Base-by-base conservation (phyloP, 345 rosid species). In the Punica granatum region DNA sequence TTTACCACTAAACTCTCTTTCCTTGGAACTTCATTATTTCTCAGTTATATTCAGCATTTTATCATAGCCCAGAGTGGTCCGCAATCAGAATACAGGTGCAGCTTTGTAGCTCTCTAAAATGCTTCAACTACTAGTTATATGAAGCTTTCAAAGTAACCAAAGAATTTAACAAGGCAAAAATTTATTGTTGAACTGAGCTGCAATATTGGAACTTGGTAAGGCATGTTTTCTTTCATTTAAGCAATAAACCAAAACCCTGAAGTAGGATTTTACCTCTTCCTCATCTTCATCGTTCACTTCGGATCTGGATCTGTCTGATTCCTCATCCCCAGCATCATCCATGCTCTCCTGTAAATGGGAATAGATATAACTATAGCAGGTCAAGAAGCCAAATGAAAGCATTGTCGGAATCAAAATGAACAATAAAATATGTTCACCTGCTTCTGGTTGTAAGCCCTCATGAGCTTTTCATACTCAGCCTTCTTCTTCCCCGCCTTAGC, bases 401-500 rank as follows among this genome's bases (percentile, higher is more conserved):
- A 21, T 39, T 53, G 18, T n/a, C 51, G 19, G 25, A 9, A 21
- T 51, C 25, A 56, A 25, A 19, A 34, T 13, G n/a, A 34, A 16
- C 58, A 30, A 23, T 35, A 51, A 33, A n/a, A 13, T 25, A 48
- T 23, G 59, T 60, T 69, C 76, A 90, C 97, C 91, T 84, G 77
- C 77, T 85, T 87, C 77, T 85, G 88, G 80, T 85, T 87, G 85
- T 90, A 91, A 63, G 87, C 88, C 65, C 82, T 81, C 92, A 91
- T 94, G 69, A 73, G 87, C 75, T 86, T 89, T 60, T 75, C 90
- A 71, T 94, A 88, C 41, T 94, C 98, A 0, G 61, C 76, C 79
- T 94, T 91, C 84, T 75, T 81, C 75, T 85, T 86, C 25, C 81
- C 86, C 64, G 98, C 98, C 83, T 83, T 91, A 73, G 86, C 91